These are phyloP conservation scores for Trifolium repens DNA, from an alignment of 306 rosid species.

Conservation along the genomic window DNA sequence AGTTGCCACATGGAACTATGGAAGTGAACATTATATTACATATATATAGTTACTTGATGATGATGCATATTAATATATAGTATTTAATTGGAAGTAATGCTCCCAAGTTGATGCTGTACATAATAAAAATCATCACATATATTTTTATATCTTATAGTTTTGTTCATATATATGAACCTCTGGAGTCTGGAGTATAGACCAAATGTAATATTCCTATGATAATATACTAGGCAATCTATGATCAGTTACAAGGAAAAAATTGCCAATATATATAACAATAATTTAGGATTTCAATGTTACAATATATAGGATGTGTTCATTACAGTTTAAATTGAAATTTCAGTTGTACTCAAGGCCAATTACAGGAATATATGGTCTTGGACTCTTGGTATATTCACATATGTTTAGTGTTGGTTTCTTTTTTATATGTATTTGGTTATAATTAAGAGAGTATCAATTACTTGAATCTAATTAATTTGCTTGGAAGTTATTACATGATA, in stretches of 20 bases:
- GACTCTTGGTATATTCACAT: background rate
- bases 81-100: slow-evolving; percentile 5
- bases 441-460: no score
- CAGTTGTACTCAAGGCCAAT: background rate
- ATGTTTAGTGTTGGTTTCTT: background rate
- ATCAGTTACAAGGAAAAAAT: background rate
- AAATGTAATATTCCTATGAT: slow-evolving; percentile 1
- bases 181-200: slow-evolving; percentile 19
- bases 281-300: background rate
- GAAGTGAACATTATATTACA: slow-evolving; percentile 55
- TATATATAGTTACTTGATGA: slow-evolving; percentile 11
- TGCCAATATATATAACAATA: slow-evolving; percentile 3
- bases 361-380: background rate
- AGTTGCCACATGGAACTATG: slow-evolving; percentile 75
- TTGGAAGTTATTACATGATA: no score
- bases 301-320: background rate
- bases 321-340: background rate
- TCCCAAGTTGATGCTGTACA: slow-evolving; percentile 9
- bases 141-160: background rate
- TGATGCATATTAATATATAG: slow-evolving; percentile 59
- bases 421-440: background rate
- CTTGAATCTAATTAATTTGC: no score
- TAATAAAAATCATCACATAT: background rate
- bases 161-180: slow-evolving; percentile 17
- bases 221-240: slow-evolving; percentile 1